Base-by-base conservation (phyloP, 176 grass and related monocot genomes). In the Hyparrhenia diplandra region DNA sequence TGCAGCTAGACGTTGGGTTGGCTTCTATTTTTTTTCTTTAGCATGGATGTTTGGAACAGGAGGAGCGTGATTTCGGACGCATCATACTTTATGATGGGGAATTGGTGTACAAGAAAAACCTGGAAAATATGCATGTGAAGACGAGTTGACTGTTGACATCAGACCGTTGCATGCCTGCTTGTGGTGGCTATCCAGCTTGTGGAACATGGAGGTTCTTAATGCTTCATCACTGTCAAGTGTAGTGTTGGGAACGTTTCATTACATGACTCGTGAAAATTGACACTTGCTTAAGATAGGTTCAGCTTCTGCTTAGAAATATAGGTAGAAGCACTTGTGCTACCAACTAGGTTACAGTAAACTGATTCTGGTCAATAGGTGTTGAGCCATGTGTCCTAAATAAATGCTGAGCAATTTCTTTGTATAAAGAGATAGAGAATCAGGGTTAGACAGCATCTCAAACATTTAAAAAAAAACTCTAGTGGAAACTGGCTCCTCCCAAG, bases 111-210 rank as follows among this genome's bases (percentile, higher is more conserved):
- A 23, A 9, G 11, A 57, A 57, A 57, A 65, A 55, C 64, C 45
- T 80, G 40, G 25, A 69, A 68, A 51, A 42, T 84, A 27, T 35
- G 55, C 82, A 81, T 45, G 42, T 71, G 52, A 55, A 71, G 63
- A 52, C 69, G 63, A 71, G 82, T 57, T 85, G 76, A 89, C 76
- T 10, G 67, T 42, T 42, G 52, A 64, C 61, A 89, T 71, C 63
- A 55, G 40, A 49, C 87, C 52, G 82, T 85, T 85, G 17, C 68
- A 84, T 80, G 45, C 41, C 41, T 40, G n/a, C 54, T 55, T 55
- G 51, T 30, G 8, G 36, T 71, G n/a, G 20, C 51, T n/a, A 55
- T 55, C 20, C 20, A 37, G 51, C 10, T 63, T 60, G 74, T 67
- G 57, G 62, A 16, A 4, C 72, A 45, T 23, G 32, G 27, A 18